Base-by-base conservation (phyloP, 1,284 basidiomycete genomes). In the Gymnopus androsaceus region DNA sequence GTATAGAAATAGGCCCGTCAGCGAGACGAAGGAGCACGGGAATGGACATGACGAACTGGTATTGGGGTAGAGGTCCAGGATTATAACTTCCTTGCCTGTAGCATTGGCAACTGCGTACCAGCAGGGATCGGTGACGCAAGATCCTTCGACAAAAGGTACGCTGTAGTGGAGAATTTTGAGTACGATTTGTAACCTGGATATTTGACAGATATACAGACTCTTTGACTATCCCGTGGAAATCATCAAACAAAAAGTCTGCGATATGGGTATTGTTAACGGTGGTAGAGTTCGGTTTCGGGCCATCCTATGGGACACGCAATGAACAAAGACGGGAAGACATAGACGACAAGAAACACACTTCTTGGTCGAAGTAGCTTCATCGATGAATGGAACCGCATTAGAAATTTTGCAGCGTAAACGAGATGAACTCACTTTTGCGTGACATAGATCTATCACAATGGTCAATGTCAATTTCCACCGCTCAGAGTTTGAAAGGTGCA, bases 361-460 rank as follows among this genome's bases (percentile, higher is more conserved):
- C 73, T 67, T 85, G 82, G 59, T 85, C 82, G 79, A 80, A 84
- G 61, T 85, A 85, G 67, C 82, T 84, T 27, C 17, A 3, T 28
- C 23, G 15, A 17, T 9, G 19, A 41, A 6, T 51, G 36, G 25
- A 8, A 51, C 31, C 15, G 19, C 3, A 40, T 5, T 9, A 53
- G 34, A 44, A 9, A 5, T 40, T 30, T 31, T 25, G 12, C 23
- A 21, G 17, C n/a, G 23, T 31, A 38, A 17, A 28, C 4, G 36
- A 25, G 41, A 25, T 6, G 27, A n/a, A 64, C 75, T 60, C 64
- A 83, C 81, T 85, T 85, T 64, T 86, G 84, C 2, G 83, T 85
- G 12, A 84, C 70, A 60, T 81, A 84, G 41, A 86, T 83, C 80
- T 83, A 33, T 15, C 4, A 27, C 17, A n/a, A 6, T 27, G 27